phyloP scores from a whole-genome alignment of 2,329 filamentous ascomycete genomes.

The Aspergillus melleus region DNA sequence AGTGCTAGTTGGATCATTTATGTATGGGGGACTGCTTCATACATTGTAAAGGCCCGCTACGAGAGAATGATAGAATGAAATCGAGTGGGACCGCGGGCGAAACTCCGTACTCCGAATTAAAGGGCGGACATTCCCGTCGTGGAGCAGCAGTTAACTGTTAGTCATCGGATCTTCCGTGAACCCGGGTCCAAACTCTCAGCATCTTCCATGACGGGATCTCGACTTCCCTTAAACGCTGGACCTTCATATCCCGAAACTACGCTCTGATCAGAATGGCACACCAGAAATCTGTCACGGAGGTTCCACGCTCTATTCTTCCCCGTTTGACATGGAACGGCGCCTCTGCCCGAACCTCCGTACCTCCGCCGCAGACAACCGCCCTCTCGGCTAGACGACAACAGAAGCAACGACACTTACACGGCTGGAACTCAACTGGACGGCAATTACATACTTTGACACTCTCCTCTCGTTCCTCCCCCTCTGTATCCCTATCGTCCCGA shows the following conservation, averaged over 20 bases:
- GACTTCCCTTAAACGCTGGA: background rate
- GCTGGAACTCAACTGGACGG: constrained; percentile 22
- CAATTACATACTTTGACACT: constrained; percentile 19
- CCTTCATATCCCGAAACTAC: background rate
- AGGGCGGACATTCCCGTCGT: too few relatives aligned
- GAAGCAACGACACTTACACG: constrained; percentile 23
- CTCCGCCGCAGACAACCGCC: constrained; percentile 27
- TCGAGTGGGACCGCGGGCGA: too few relatives aligned
- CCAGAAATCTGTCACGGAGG: constrained; percentile 42
- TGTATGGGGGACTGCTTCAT: too few relatives aligned
- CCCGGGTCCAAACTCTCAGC: too few relatives aligned
- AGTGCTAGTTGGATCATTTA: too few relatives aligned
- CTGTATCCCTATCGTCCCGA: constrained; percentile 17
- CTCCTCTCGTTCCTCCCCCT: constrained; percentile 14
- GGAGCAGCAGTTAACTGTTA: background rate
- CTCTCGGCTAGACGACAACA: constrained; percentile 24
- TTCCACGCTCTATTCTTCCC: constrained; percentile 45
- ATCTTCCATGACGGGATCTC: background rate
- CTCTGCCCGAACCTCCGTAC: constrained; percentile 32
- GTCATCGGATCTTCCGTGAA: constrained; percentile 2
- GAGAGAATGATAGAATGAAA: too few relatives aligned
- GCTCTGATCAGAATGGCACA: constrained; percentile 36
- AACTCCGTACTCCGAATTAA: too few relatives aligned
- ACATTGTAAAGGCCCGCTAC: too few relatives aligned
- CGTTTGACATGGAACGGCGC: constrained; percentile 44